Conservation (phyloP, 139 green algal genomes). For the Raphidocelis subcapitata region DNA sequence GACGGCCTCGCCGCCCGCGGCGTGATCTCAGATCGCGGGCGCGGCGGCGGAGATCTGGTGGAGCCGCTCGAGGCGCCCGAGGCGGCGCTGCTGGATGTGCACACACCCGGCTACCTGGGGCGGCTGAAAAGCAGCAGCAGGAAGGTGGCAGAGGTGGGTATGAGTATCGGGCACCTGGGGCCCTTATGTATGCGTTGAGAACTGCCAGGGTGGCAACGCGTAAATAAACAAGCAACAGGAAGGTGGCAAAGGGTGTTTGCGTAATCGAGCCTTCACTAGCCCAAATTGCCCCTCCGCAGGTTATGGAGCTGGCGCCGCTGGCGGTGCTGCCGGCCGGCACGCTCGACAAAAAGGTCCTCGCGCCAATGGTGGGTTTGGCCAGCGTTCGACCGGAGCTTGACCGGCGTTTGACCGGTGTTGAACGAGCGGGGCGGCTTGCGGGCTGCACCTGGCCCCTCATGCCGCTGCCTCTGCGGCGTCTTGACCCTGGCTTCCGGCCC, state of each 20-base stretch:
- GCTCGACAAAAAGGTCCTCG: constrained; percentile 31
- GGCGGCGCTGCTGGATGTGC: constrained; percentile 27
- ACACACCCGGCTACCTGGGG: constrained; percentile 29
- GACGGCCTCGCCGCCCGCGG: background rate
- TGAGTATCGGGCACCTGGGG: background rate
- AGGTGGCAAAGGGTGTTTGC: no score
- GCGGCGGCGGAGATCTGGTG: constrained; percentile 19
- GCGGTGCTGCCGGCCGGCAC: constrained; percentile 42
- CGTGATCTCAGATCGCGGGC: background rate
- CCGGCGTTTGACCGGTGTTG: no score
- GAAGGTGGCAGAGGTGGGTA: background rate
- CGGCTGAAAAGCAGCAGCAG: background rate
- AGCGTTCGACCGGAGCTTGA: no score
- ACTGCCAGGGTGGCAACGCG: no score
- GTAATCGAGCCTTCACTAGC: no score
- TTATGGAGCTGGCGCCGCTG: constrained; percentile 47
- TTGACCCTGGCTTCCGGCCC: no score
- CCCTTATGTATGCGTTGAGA: background rate
- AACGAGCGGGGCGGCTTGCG: no score
- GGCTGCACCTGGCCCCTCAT: no score
- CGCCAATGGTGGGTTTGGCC: constrained; percentile 5
- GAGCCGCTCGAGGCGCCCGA: constrained; percentile 20
- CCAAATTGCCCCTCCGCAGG: no score
- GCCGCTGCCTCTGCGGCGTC: no score
- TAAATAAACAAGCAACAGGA: no score